Evolutionary conservation across 129 eudicot species (phyloP).

Genomic region (Arctium lappa): DNA sequence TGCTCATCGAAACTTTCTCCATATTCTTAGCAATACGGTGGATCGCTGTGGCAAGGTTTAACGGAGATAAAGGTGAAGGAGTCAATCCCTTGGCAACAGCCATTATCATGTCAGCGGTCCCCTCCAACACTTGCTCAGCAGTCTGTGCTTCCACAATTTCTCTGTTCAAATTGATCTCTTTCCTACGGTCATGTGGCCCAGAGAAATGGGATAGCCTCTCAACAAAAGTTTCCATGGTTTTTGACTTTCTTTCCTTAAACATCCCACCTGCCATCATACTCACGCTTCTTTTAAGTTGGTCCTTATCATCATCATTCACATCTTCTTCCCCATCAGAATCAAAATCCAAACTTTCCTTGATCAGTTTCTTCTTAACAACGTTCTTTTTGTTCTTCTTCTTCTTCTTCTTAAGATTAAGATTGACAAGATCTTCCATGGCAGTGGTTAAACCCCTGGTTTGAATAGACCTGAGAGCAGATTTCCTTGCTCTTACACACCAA

Average conservation of each 20-base stretch:
- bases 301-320: conserved; percentile 25
- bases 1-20: conserved; percentile 89
- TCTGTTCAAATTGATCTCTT: conserved; percentile 66
- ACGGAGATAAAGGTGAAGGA: conserved; percentile 90
- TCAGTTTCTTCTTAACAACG: conserved; percentile 19
- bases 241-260: conserved; percentile 65
- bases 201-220: conserved; percentile 73
- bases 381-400: conserved; percentile 50
- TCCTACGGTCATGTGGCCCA: conserved; percentile 70
- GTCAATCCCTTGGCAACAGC: conserved; percentile 90
- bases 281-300: conserved; percentile 37
- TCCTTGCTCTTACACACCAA: conserved; percentile 96
- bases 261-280: conserved; percentile 72
- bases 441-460: conserved; percentile 72
- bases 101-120: conserved; percentile 51
- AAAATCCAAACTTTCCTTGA: conserved; percentile 19
- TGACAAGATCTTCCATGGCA: conserved; percentile 46
- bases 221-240: conserved; percentile 56
- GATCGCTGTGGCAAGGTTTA: conserved; percentile 86
- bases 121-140: conserved; percentile 77
- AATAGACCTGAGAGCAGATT: conserved; percentile 74
- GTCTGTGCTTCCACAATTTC: conserved; percentile 80
- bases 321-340: conserved; percentile 37
- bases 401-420: conserved; percentile 40
- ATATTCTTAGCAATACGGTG: conserved; percentile 93